Base-by-base conservation (phyloP, 805 yeast genomes). In the Yamadazyma phyllophila region DNA sequence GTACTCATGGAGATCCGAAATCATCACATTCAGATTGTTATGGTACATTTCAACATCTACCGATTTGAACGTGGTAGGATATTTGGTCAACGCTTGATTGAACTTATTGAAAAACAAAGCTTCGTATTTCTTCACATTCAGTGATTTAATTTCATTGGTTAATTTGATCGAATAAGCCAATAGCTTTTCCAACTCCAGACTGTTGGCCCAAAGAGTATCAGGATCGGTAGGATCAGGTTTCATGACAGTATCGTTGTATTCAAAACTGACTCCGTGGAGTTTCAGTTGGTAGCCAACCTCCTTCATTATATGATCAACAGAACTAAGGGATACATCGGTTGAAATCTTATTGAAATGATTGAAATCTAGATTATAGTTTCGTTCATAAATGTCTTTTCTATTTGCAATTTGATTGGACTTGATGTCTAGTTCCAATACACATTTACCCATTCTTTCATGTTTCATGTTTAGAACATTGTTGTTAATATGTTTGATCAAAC, bases 371-470 rank as follows among this genome's bases (percentile, higher is more conserved):
- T 85, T 90, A 4, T 80, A 51, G 43, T 76, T 67, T 27, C 81
- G 57, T 46, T 73, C 74, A 3, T 53, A 55, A 8, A 83, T 38
- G 0, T 65, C 65, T 1, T 55, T 43, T 17, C 90, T 63, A 58
- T 91, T 90, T 7, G 65, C 27, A 10, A 92, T 84, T 60, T 74
- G 66, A n/a, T 67, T 73, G 0, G 89, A 82, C 5, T 71, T 54
- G 1, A 84, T 65, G 60, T 92, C 97, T 11, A 90, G 57, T 59
- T 92, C 98, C 4, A 89, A 58, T 8, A 82, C 65, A 4, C 84
- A 72, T 47, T 79, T 69, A 0, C 90, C 85, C 43, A 81, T 77
- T 47, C 95, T 65, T 1, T 77, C 74, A 46, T 66, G 74, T 3
- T 41, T 48, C 5, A 35, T 43, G 33, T 58, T 50, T 2, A 76